Evolutionary conservation across 2,329 filamentous ascomycete species (phyloP), one percentile per base, ranked within the genome.

Genomic region (Ophiostoma pallidulum): DNA sequence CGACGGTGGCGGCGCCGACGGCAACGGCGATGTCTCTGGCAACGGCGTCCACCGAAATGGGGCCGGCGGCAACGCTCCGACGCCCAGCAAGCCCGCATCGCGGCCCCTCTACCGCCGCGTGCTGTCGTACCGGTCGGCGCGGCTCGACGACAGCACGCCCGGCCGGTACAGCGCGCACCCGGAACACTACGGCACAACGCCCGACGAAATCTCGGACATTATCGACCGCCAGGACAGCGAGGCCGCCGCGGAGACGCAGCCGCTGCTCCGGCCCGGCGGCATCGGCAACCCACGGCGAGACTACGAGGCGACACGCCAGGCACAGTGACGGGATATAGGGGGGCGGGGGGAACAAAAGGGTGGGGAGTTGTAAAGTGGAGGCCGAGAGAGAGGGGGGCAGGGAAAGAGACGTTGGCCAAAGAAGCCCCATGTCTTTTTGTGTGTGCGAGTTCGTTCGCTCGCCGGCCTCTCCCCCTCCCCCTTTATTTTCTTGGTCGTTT

Each of bases 131-230:
- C 46, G 51, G 8, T 50, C 52, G 0, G 51, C 74, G 49, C 71
- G 71, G 41, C 70, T 71, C 62, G 72, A 75, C 54, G 70, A 73
- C 29, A 68, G 69, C 10, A 63, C 71, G 8, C 72, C 72, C 3
- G 70, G 71, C 5, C 71, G 70, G 1, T 74, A 74, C 53, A 73
- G 71, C 2, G 70, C 69, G 1, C 72, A 75, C 45, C 71, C 73
- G 3, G 71, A 75, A 56, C 66, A 66, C 50, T 75, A 76, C 45
- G 71, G 71, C 28, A 66, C 71, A 42, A 73, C 68, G 3, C 70
- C 73, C 31, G 72, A 74, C 48, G 70, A 76, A 49, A 61, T 74
- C 51, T 69, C 73, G 42, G 65, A 70, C 31, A 70, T 75, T 32
- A 60, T 69, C 50, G 71, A 74, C 50, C 67, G 52, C 8, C 72